Evolutionary conservation across 2,329 filamentous ascomycete genomes (phyloP), one percentile per base, ranked within the genome.

Genomic region (Fusarium compactum): DNA sequence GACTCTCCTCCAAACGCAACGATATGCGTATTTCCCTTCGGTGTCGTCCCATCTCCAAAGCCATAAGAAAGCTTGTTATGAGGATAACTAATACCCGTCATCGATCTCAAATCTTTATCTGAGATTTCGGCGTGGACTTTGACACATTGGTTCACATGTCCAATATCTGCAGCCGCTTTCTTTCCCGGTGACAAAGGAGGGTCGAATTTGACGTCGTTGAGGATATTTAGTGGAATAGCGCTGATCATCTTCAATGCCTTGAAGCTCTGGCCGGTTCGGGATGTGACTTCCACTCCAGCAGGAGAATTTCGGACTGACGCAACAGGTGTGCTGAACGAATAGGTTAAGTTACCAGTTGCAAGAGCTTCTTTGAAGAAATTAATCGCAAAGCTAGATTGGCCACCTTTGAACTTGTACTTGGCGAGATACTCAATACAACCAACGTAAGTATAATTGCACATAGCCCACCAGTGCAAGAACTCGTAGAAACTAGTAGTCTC

Each of bases 401-500:
- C 84, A 1, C 75, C 75, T 15, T 74, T 77, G 67, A 82, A 80
- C 68, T 84, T 84, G 71, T 81, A 84, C 22, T 78, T 79, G 40
- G 82, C 78, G 4, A 82, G 72, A n/a, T 77, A 76, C 29, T 82
- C 78, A 27, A 82, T 76, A 41, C 79, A 82, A 2, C 79, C 80
- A 18, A 76, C 71, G 55, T 81, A 84, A 8, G 76, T 79, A 70
- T 83, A 83, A 29, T 78, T 82, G 56, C 77, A 77, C 3, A 83
- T 73, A 11, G 80, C 84, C 83, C 80, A 85, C 83, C 83, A 85
- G 60, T 83, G 83, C 20, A 86, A 72, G 32, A 85, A 81, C 56
- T 86, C 83, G 50, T 82, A 81, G 61, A 86, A 83, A 24, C 80
- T 82, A 0, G 79, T 82, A 0, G 80, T 83, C 12, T 81, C 78